A percentile compares a stretch with the other conserved stretches of the same genome.
These are phyloP conservation scores for Drechslera avenae DNA, from an alignment of 2,329 filamentous ascomycete species.

Conservation along the genomic window DNA sequence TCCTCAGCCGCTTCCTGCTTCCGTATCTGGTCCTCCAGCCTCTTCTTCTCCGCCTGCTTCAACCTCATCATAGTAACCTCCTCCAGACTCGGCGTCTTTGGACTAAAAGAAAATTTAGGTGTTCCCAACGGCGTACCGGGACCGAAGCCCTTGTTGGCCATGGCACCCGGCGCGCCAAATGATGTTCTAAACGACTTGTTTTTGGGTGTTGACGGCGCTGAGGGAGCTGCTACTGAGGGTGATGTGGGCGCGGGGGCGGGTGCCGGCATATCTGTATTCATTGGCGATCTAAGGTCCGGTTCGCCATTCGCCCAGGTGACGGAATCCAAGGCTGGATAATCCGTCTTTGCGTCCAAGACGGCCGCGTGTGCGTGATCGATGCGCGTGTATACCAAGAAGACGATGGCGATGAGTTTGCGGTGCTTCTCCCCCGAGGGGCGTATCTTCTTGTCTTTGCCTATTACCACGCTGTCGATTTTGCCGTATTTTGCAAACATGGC, in stretches of 20 bases:
- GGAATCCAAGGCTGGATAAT: constrained; percentile 58
- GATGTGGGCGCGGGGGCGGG: background rate
- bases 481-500: constrained; percentile 60
- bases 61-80: constrained; percentile 54
- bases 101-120: constrained; percentile 52
- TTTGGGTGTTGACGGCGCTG: constrained; percentile 35
- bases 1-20: constrained; percentile 46
- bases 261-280: too few relatives aligned
- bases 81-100: constrained; percentile 43
- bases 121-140: constrained; percentile 33
- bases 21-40: constrained; percentile 52
- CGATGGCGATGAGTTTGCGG: constrained; percentile 58
- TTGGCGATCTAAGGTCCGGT: too few relatives aligned
- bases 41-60: constrained; percentile 52
- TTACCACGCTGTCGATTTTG: constrained; percentile 60
- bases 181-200: constrained; percentile 37
- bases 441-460: constrained; percentile 62
- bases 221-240: too few relatives aligned
- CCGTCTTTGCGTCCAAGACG: constrained; percentile 56
- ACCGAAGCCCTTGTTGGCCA: constrained; percentile 21
- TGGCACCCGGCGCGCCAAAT: constrained; percentile 21
- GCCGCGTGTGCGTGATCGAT: constrained; percentile 64
- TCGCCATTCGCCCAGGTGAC: constrained; percentile 62
- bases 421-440: constrained; percentile 56
- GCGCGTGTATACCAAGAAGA: constrained; percentile 62